Evolutionary conservation across 2,329 filamentous ascomycete species (phyloP).

Genomic region (Ceratocystis eucalypticola): DNA sequence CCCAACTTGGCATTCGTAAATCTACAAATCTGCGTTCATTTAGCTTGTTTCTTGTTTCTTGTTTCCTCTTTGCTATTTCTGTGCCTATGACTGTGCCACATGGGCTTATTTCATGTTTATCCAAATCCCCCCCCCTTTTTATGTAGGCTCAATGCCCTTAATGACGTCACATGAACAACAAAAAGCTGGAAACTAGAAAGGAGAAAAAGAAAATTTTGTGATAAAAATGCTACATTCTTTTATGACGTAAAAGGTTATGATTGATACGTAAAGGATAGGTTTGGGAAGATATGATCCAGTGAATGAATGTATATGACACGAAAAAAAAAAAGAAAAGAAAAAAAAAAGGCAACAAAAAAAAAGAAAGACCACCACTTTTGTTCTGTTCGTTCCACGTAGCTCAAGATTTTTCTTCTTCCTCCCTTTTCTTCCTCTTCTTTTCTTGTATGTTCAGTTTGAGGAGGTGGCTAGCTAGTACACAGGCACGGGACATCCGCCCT

Average conservation of each 20-base stretch:
- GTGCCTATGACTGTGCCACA: no score
- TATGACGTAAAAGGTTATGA: not conserved
- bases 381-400: slow-evolving; percentile 5
- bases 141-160: no score
- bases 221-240: not conserved
- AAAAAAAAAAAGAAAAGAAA: not conserved
- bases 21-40: no score
- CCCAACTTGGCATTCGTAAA: not conserved
- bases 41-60: no score
- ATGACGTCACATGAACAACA: not conserved
- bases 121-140: no score
- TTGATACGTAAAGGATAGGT: not conserved
- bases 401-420: slow-evolving; percentile 3
- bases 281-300: not conserved
- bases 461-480: slow-evolving; percentile 26
- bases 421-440: not conserved
- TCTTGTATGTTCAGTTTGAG: not conserved
- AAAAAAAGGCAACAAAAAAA: not conserved
- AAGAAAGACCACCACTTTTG: not conserved
- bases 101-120: no score
- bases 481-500: slow-evolving; percentile 43
- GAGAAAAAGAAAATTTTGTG: not conserved
- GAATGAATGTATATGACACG: slow-evolving; percentile 5
- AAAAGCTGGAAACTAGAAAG: not conserved
- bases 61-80: no score